Percentiles rank a stretch among this genome's conserved stretches.
phyloP scores from a whole-genome alignment of 805 yeast genomes.

The Monosporozyma unispora region DNA sequence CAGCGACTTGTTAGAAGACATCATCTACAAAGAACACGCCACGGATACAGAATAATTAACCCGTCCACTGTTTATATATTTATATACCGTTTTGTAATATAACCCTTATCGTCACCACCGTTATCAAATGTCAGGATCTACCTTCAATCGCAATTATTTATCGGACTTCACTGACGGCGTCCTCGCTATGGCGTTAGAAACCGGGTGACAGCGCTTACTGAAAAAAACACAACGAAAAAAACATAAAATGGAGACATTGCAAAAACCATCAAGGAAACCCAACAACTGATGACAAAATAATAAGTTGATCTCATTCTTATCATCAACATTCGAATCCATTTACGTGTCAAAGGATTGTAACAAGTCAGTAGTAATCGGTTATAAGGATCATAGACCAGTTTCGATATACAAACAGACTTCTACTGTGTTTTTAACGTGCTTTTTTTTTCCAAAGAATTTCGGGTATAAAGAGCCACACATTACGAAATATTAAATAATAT shows the following conservation, averaged over 20 bases:
- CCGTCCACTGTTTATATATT: too few relatives aligned
- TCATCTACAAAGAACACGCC: constrained; percentile 12
- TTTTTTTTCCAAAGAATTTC: neutral
- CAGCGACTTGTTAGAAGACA: constrained; percentile 38
- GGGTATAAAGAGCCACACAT: neutral
- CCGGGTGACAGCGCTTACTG: neutral
- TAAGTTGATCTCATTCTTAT: too few relatives aligned
- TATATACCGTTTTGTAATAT: too few relatives aligned
- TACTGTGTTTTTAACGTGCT: too few relatives aligned
- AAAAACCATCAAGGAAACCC: too few relatives aligned
- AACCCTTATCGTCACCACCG: neutral
- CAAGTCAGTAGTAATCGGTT: neutral
- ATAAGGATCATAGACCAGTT: neutral
- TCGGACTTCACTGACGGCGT: too few relatives aligned
- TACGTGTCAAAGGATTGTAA: too few relatives aligned
- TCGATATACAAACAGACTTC: neutral
- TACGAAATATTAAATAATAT: neutral
- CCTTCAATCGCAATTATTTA: too few relatives aligned
- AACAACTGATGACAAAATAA: too few relatives aligned
- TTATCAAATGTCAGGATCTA: too few relatives aligned
- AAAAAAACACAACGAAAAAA: constrained; percentile 1
- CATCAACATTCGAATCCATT: too few relatives aligned
- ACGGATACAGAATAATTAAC: neutral
- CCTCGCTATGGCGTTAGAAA: neutral
- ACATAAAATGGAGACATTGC: neutral